phyloP scores from a whole-genome alignment of 331 rosid species.

The Quercus lobata region DNA sequence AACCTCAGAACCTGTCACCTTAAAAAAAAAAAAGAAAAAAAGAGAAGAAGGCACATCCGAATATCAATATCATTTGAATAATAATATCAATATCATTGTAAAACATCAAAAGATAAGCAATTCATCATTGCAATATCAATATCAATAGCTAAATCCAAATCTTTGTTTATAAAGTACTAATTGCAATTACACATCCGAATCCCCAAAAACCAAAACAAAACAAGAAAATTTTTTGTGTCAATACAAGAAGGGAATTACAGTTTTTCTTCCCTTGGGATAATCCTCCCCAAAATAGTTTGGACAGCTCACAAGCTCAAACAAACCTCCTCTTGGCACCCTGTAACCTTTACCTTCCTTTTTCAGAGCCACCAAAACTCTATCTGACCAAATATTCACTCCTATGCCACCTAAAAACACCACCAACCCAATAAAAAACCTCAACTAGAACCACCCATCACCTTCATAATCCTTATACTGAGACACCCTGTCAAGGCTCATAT shows the following conservation, averaged over 20 bases:
- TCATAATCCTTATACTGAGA: slow-evolving; percentile 50
- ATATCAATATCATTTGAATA: too few species aligned
- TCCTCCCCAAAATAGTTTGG: slow-evolving; percentile 79
- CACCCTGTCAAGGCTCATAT: slow-evolving; percentile 11
- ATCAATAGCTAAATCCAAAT: background rate
- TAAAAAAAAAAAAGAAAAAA: too few species aligned
- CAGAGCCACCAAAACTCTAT: slow-evolving; percentile 54
- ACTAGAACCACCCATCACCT: slow-evolving; percentile 45
- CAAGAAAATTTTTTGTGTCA: slow-evolving; percentile 5
- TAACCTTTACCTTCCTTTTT: slow-evolving; percentile 66
- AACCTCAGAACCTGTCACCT: too few species aligned
- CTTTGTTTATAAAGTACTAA: background rate
- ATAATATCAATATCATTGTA: background rate
- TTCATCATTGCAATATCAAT: background rate
- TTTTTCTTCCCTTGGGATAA: slow-evolving; percentile 67
- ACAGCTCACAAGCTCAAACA: slow-evolving; percentile 64
- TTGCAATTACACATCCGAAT: background rate
- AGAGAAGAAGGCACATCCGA: too few species aligned
- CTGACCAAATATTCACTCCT: slow-evolving; percentile 61
- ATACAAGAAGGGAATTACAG: slow-evolving; percentile 66
- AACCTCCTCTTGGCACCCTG: slow-evolving; percentile 61
- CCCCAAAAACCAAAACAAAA: background rate
- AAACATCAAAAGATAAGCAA: background rate
- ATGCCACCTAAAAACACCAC: slow-evolving; percentile 49
- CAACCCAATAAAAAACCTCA: slow-evolving; percentile 31